phyloP scores from a whole-genome alignment of 2,329 filamentous ascomycete species.

The Cladosporium velox region DNA sequence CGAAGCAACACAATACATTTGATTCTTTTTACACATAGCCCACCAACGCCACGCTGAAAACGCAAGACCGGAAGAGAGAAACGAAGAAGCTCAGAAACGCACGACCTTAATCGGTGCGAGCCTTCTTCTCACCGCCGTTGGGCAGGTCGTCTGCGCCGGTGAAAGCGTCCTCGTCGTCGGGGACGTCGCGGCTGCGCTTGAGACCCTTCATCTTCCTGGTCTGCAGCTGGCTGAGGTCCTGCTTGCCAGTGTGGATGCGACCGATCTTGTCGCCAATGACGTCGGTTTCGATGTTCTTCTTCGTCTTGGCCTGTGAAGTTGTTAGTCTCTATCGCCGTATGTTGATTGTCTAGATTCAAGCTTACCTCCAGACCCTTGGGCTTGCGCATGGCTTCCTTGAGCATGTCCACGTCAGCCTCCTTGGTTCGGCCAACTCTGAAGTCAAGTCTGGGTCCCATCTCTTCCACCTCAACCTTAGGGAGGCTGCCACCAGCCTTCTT shows the following conservation, averaged over 20 bases:
- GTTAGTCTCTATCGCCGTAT: conserved; percentile 23
- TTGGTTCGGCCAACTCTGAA: conserved; percentile 79
- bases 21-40: conserved; percentile 20
- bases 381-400: conserved; percentile 90
- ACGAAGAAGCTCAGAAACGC: neutral
- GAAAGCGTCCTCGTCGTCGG: conserved; percentile 51
- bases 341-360: neutral
- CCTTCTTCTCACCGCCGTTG: conserved; percentile 29
- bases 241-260: conserved; percentile 84
- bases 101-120: conserved; percentile 28
- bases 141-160: conserved; percentile 28
- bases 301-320: conserved; percentile 58
- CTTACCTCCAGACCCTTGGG: conserved; percentile 72
- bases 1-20: conserved; percentile 16
- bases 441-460: conserved; percentile 93
- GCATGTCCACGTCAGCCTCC: conserved; percentile 74
- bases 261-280: conserved; percentile 95
- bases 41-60: conserved; percentile 29
- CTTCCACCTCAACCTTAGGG: conserved; percentile 88
- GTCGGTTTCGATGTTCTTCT: conserved; percentile 96
- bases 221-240: conserved; percentile 84
- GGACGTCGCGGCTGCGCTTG: conserved; percentile 73
- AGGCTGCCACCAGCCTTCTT: conserved; percentile 76
- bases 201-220: conserved; percentile 99
- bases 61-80: conserved; percentile 21